Percentiles rank a stretch among this genome's conserved stretches.
phyloP scores from a whole-genome alignment of 768 basidiomycete species.

The Fomitopsis pulvina region DNA sequence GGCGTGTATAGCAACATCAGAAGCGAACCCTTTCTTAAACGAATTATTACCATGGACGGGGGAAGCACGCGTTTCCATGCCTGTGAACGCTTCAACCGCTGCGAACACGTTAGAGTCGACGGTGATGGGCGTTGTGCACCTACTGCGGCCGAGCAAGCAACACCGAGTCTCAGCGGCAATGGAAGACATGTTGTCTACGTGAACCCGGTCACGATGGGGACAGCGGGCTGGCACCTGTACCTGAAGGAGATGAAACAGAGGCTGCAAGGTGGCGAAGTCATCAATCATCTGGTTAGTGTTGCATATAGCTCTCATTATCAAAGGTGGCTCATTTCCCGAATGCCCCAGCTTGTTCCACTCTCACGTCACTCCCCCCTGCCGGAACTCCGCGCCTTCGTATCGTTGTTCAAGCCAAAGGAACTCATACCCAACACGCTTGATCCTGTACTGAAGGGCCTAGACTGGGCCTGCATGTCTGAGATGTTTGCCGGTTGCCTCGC shows the following conservation, averaged over 20 bases:
- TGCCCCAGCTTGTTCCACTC: constrained; percentile 71
- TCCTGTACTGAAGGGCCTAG: constrained; percentile 44
- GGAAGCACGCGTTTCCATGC: constrained; percentile 81
- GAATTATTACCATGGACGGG: constrained; percentile 55
- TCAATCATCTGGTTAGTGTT: constrained; percentile 57
- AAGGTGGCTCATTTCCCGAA: neutral
- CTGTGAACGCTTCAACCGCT: constrained; percentile 80
- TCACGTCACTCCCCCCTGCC: constrained; percentile 84
- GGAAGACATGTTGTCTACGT: constrained; percentile 70
- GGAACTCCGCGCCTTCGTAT: constrained; percentile 76
- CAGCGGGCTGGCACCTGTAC: constrained; percentile 48
- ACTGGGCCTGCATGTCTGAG: constrained; percentile 65
- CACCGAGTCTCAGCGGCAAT: constrained; percentile 6
- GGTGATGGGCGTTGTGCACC: constrained; percentile 10
- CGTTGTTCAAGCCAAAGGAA: constrained; percentile 69
- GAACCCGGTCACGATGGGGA: constrained; percentile 74
- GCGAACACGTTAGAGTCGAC: constrained; percentile 48
- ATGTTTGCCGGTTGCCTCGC: constrained; percentile 61
- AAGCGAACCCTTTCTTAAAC: constrained; percentile 52
- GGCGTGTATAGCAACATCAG: constrained; percentile 49
- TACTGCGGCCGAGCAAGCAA: constrained; percentile 8
- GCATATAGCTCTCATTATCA: neutral
- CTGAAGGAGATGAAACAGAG: constrained; percentile 34
- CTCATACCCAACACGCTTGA: constrained; percentile 78
- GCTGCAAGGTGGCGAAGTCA: constrained; percentile 35